A percentile compares a stretch with the other conserved stretches of the same genome.
These are phyloP conservation scores for Penstemon barbatus DNA, from an alignment of 257 asterid genomes.

Conservation along the genomic window DNA sequence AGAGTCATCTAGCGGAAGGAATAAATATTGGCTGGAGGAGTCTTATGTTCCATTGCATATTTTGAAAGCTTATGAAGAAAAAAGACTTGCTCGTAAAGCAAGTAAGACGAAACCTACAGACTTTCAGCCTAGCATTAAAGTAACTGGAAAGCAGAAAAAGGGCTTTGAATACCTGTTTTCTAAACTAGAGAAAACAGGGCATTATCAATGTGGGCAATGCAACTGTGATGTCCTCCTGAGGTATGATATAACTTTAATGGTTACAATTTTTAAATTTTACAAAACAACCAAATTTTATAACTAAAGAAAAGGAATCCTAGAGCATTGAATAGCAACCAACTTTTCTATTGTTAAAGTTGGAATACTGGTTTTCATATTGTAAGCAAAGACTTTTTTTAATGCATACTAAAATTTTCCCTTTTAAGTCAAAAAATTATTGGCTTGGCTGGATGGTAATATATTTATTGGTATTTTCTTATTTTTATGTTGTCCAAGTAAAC, in stretches of 20 bases:
- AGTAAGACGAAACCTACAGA: constrained; percentile 46
- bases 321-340: constrained; percentile 15
- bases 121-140: constrained; percentile 39
- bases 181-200: constrained; percentile 63
- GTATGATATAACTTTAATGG: constrained; percentile 39
- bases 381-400: constrained; percentile 10
- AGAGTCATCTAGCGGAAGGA: constrained; percentile 63
- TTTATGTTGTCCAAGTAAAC: constrained; percentile 4
- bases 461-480: background rate
- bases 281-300: no score
- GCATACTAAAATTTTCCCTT: background rate
- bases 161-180: constrained; percentile 81
- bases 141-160: constrained; percentile 46
- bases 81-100: constrained; percentile 76
- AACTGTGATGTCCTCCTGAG: constrained; percentile 70
- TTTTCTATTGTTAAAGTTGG: background rate
- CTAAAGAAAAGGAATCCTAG: constrained; percentile 18
- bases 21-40: constrained; percentile 92
- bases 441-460: constrained; percentile 14
- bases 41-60: constrained; percentile 81
- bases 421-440: background rate
- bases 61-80: constrained; percentile 81
- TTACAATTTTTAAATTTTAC: background rate
- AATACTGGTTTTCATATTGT: constrained; percentile 17
- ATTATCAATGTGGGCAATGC: constrained; percentile 74